Base-by-base conservation (phyloP, 352 stramenopile genomes). In the Phytophthora crassamura region DNA sequence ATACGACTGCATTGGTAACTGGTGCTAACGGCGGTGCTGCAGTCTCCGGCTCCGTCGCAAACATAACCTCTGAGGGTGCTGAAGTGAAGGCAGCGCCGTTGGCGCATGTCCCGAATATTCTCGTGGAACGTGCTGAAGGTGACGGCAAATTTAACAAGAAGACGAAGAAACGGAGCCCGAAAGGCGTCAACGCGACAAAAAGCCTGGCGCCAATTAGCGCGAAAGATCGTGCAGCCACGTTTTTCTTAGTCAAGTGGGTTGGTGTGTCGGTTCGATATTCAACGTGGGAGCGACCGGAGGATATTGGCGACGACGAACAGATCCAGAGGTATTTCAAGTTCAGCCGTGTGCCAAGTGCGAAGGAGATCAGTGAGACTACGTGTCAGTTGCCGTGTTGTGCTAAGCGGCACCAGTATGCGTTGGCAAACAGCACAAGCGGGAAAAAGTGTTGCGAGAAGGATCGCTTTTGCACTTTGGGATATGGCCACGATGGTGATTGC, bases 301-400 rank as follows among this genome's bases (percentile, higher is more conserved):
- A 97, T 59, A 97, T 97, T 60, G 88, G 89, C 16, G 89, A 95
- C 20, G 87, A 95, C 61, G 87, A 93, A 45, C 86, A 95, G 39
- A 93, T 97, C 41, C 86, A 95, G 59, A 77, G 89, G 6, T 97
- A 97, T 59, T 95, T 95, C 75, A 95, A 94, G 67, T 88, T 93
- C 43, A 95, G 84, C 33, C 87, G 87, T 12, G 70, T 95, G 18
- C 89, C 89, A 7, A 95, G 79, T 30, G 74, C 82, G 5, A 95
- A 95, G 56, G 89, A 97, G 39, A 88, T 97, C 35, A 41, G 73
- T 28, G 84, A 93, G 47, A 91, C 83, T 8, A 95, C 88, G 5
- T 97, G 89, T 28, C 89, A 97, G 45, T 55, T 95, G 10, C 87
- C 88, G 6, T 97, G 89, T 64, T 97, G 89, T 38, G 84, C 84